A percentile compares a stretch with the other conserved stretches of the same genome.
These are phyloP conservation scores for Geosiphon pyriformis DNA, from an alignment of 192 early-diverging fungal genomes.

Conservation along the genomic window DNA sequence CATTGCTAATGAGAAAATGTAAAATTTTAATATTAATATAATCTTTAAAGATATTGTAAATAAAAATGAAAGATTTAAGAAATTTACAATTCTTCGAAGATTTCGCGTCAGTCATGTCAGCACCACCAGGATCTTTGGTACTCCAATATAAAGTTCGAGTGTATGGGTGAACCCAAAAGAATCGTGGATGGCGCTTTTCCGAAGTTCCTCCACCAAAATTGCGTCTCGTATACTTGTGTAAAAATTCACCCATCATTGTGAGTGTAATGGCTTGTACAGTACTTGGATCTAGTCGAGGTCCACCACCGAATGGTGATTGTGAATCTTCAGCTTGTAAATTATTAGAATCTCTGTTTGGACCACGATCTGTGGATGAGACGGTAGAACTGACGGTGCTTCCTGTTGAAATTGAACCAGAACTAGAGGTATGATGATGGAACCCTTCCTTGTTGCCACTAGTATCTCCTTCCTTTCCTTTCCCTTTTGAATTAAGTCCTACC, in stretches of 20 bases:
- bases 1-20: conserved; percentile 13
- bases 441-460: too few species aligned
- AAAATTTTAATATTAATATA: background rate
- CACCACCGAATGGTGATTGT: background rate
- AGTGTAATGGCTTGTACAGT: conserved; percentile 67
- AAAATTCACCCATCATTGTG: conserved; percentile 72
- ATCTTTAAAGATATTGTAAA: background rate
- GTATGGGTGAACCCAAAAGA: conserved; percentile 80
- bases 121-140: conserved; percentile 50
- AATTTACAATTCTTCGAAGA: conserved; percentile 41
- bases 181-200: conserved; percentile 63
- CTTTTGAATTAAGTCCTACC: background rate
- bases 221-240: conserved; percentile 67
- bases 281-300: conserved; percentile 45
- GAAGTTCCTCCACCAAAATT: conserved; percentile 42
- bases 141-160: conserved; percentile 76
- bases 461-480: background rate
- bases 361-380: background rate
- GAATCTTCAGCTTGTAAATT: conserved; percentile 28
- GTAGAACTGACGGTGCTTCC: conserved; percentile 14
- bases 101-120: conserved; percentile 32
- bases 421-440: conserved; percentile 16
- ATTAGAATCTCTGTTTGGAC: background rate
- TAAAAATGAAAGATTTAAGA: conserved; percentile 6
- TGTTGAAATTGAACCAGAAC: conserved; percentile 18